Conservation (phyloP, 2,329 filamentous ascomycete species). For the Nothophaeocryptopus gaeumannii region DNA sequence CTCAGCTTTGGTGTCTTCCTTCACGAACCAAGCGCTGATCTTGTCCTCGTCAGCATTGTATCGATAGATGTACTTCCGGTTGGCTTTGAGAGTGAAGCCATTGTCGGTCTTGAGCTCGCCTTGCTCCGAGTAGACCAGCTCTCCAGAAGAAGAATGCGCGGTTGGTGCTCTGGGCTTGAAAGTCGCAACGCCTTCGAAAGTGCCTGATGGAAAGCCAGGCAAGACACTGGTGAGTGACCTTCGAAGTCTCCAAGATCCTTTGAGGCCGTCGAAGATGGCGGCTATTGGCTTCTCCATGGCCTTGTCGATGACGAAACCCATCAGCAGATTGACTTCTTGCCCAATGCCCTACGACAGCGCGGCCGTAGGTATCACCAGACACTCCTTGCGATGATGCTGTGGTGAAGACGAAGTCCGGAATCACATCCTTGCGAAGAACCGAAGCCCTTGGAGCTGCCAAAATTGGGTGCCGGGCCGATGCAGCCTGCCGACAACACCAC, state of each 20-base stretch:
- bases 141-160: conserved; percentile 28
- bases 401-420: too few species aligned
- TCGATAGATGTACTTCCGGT: conserved; percentile 69
- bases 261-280: conserved; percentile 33
- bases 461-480: too few species aligned
- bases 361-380: too few species aligned
- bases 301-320: too few species aligned
- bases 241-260: conserved; percentile 35
- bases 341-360: too few species aligned
- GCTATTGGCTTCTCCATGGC: conserved; percentile 21
- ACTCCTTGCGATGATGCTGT: too few species aligned
- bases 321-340: not conserved
- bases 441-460: too few species aligned
- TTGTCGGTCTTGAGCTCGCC: conserved; percentile 38
- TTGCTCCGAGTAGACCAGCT: conserved; percentile 36
- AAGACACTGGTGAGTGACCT: conserved; percentile 33
- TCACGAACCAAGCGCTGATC: conserved; percentile 73
- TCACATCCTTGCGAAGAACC: too few species aligned
- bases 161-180: conserved; percentile 33
- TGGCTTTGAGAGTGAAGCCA: conserved; percentile 55
- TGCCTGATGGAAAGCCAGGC: conserved; percentile 36
- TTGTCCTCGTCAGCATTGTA: conserved; percentile 62
- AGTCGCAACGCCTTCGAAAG: conserved; percentile 36
- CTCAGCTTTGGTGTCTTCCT: conserved; percentile 57
- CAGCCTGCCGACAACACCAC: not conserved